Percentiles rank a stretch among this genome's conserved stretches.
phyloP scores from a whole-genome alignment of 169 alveolate species.

The Eimeria maxima region DNA sequence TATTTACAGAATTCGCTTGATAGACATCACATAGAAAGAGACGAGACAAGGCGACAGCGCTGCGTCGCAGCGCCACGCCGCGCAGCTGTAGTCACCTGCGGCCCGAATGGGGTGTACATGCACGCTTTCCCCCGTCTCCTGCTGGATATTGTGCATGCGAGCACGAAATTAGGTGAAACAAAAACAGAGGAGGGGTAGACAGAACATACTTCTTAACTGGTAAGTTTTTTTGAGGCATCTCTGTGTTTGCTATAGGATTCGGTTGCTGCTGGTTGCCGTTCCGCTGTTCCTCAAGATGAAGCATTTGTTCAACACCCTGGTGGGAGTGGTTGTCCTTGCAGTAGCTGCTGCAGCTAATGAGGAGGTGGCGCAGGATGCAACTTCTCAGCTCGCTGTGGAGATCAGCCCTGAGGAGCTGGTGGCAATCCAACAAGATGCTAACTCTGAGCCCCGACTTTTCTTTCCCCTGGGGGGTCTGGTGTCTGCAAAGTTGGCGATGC shows the following conservation, averaged over 20 bases:
- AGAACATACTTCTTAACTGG: background rate
- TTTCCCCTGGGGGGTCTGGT: constrained; percentile 54
- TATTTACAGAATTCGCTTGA: too few relatives aligned
- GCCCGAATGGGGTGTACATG: background rate
- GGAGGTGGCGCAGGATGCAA: background rate
- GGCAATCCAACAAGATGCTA: constrained; percentile 26
- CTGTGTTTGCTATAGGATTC: background rate
- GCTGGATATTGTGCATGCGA: background rate
- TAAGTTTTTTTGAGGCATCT: background rate
- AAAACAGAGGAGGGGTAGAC: background rate
- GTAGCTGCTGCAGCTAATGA: constrained; percentile 3
- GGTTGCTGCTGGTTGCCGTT: background rate
- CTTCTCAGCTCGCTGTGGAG: constrained; percentile 35
- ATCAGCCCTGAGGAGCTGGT: background rate
- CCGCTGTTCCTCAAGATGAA: background rate
- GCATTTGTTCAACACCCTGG: background rate
- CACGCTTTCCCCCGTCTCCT: background rate
- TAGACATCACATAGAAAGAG: too few relatives aligned
- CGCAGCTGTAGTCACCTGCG: background rate
- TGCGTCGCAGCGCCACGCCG: background rate
- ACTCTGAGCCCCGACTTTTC: constrained; percentile 32
- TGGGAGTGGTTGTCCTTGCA: background rate
- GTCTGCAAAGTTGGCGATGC: constrained; percentile 30
- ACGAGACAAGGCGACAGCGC: too few relatives aligned
- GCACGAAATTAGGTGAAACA: background rate